Base-by-base conservation (phyloP, 371 early-diverging fungal species). In the Actinomortierella wolfii region DNA sequence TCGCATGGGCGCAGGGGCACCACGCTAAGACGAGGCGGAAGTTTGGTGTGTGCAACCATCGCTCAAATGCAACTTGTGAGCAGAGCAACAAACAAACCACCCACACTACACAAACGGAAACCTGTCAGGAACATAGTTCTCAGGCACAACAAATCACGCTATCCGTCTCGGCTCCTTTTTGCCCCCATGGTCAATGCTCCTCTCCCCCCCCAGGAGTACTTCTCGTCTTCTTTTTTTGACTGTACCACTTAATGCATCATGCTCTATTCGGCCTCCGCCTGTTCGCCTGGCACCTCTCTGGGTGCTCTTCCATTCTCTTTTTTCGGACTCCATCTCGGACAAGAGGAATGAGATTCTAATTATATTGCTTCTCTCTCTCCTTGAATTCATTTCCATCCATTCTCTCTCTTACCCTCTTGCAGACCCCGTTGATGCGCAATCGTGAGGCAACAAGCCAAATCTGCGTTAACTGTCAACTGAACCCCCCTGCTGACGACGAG, bases 361-460 rank as follows among this genome's bases (percentile, higher is more conserved):
- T 43, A 17, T 51, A 29, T 3, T 39, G 17, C 26, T 58, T 23
- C 51, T 34, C 17, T 53, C 5, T 53, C 24, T 51, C 21, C 17
- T 34, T 28, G 18, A 20, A 11, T 15, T 26, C 5, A 18, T 18
- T 49, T 18, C 28, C 29, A 14, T 4, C 26, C 15, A 15, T n/a
- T 44, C 24, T 50, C 17, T 59, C 34, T 34, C 11, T 34, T 34
- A n/a, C n/a, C n/a, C n/a, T n/a, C n/a, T 11, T 34, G 4, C 34
- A 73, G 74, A 63, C 74, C 4, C 74, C 74, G 23, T 49, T 73
- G 63, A 73, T 73, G 73, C 63, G 73, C 56, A 73, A 73, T 42
- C 73, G 63, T n/a, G 73, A 73, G 40, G 67, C 73, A 1, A 73
- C 73, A 18, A 62, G 53, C 46, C 73, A 73, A 46, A 67, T 73